Conservation (phyloP, 164 flowering plant species). For the Nymphaea thermarum region DNA sequence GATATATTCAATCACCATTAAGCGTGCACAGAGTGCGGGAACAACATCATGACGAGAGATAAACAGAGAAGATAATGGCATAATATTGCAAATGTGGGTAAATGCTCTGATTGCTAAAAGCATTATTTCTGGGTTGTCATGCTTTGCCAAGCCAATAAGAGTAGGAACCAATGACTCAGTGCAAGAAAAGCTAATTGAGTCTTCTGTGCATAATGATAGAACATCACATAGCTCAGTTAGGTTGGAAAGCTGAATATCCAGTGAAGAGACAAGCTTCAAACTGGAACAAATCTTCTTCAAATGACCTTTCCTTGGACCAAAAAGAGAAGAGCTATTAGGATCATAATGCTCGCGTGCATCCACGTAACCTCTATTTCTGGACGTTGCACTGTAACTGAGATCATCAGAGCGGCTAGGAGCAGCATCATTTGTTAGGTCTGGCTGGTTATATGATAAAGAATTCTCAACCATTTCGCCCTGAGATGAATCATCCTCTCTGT, state of each 20-base stretch:
- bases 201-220: slow-evolving; percentile 53
- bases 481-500: neutral
- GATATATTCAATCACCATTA: slow-evolving; percentile 62
- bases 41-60: slow-evolving; percentile 58
- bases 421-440: neutral
- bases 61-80: slow-evolving; percentile 36
- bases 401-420: neutral
- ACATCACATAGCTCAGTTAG: slow-evolving; percentile 78
- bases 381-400: neutral
- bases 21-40: slow-evolving; percentile 56
- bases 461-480: neutral
- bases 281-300: neutral
- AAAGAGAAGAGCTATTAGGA: neutral
- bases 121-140: slow-evolving; percentile 66
- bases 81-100: slow-evolving; percentile 69
- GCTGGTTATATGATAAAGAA: neutral
- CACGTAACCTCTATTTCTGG: neutral
- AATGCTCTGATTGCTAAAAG: slow-evolving; percentile 68
- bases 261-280: neutral
- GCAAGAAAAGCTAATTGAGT: slow-evolving; percentile 29
- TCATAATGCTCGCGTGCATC: neutral
- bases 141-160: slow-evolving; percentile 52
- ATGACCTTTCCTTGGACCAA: neutral
- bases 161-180: slow-evolving; percentile 37
- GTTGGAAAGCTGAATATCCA: slow-evolving; percentile 26